These are phyloP conservation scores for Lizonia empirigonia DNA, from an alignment of 2,329 filamentous ascomycete species.

Conservation along the genomic window DNA sequence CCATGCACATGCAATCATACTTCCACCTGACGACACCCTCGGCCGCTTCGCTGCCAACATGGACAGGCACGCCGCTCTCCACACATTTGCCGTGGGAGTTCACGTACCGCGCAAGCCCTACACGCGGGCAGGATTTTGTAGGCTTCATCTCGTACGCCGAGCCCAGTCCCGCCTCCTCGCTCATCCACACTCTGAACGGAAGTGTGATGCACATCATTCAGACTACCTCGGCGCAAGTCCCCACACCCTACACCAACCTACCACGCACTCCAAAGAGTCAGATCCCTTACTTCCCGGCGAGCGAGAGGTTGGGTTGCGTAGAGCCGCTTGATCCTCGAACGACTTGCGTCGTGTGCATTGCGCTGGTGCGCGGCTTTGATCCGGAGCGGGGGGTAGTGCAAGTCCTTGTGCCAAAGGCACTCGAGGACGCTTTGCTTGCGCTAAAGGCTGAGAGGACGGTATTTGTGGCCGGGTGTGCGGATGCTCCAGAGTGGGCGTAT, in stretches of 20 bases:
- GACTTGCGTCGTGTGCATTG: conserved; percentile 67
- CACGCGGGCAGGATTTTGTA: conserved; percentile 57
- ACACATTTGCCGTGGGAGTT: conserved; percentile 66
- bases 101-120: conserved; percentile 59
- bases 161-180: conserved; percentile 62
- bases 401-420: conserved; percentile 65
- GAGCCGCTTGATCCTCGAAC: conserved; percentile 62
- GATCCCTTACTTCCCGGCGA: conserved; percentile 65
- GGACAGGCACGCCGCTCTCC: conserved; percentile 63
- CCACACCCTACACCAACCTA: conserved; percentile 34
- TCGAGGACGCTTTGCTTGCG: conserved; percentile 28
- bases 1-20: conserved; percentile 81
- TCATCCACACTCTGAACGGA: conserved; percentile 72
- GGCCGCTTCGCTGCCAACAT: conserved; percentile 45
- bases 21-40: conserved; percentile 60
- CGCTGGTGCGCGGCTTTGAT: conserved; percentile 74
- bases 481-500: conserved; percentile 44
- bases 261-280: conserved; percentile 56
- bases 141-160: conserved; percentile 72
- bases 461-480: conserved; percentile 40
- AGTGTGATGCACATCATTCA: conserved; percentile 70
- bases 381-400: conserved; percentile 60
- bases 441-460: conserved; percentile 38
- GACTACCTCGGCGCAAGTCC: conserved; percentile 56
- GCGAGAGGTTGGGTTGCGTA: conserved; percentile 52